These are phyloP conservation scores for Malus hybrid DNA, from an alignment of 331 rosid species.

Conservation along the genomic window DNA sequence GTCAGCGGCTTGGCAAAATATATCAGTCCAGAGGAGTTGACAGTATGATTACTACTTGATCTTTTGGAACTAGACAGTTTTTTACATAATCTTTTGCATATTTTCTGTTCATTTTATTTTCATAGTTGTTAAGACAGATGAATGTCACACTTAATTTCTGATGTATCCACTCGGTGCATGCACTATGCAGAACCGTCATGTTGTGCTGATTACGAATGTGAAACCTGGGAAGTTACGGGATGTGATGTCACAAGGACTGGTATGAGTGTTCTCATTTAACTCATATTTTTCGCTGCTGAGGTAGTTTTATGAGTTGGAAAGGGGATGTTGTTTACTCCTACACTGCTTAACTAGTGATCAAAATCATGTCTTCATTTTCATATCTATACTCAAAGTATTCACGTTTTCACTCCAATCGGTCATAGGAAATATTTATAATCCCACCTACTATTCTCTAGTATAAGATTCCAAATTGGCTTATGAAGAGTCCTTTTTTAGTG, in stretches of 20 bases:
- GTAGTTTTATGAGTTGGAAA: background rate
- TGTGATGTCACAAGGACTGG: constrained; percentile 91
- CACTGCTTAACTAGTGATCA: background rate
- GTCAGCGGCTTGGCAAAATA: constrained; percentile 92
- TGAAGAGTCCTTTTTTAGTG: background rate
- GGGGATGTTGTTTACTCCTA: background rate
- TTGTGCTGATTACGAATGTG: constrained; percentile 87
- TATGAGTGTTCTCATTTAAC: constrained; percentile 16
- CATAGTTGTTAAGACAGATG: background rate
- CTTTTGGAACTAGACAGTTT: constrained; percentile 2
- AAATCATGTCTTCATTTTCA: background rate
- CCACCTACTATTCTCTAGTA: background rate
- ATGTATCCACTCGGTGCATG: background rate
- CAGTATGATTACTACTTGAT: constrained; percentile 38
- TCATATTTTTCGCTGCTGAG: background rate
- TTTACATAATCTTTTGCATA: background rate
- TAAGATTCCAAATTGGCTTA: background rate
- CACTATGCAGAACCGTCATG: constrained; percentile 60
- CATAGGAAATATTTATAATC: background rate
- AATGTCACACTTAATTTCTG: background rate
- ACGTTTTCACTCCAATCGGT: background rate
- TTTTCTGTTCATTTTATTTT: background rate
- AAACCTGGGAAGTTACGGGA: constrained; percentile 98
- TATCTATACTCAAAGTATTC: background rate
- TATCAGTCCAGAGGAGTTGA: constrained; percentile 72